Base-by-base conservation (phyloP, 1,284 basidiomycete species). In the Athelia psychrophila region DNA sequence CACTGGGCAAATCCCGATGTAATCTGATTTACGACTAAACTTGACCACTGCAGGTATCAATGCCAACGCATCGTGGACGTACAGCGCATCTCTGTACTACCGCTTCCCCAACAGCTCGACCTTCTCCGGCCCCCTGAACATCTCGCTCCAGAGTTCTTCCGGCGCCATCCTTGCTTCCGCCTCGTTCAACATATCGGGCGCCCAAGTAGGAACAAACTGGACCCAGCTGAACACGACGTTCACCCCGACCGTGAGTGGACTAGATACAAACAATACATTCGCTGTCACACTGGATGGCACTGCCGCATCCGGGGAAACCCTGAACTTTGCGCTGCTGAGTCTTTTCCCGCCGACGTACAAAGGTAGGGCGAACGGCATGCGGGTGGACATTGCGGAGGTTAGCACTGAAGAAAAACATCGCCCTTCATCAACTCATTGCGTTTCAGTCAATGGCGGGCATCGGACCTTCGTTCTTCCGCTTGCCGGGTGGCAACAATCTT, bases 341-440 rank as follows among this genome's bases (percentile, higher is more conserved):
- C 70, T 89, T 50, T 88, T 89, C 67, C 87, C 86, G 3, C 87
- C 86, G 1, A 88, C 86, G 1, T 89, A 81, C 66, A 86, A 84
- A 51, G 67, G 72, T 51, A 72, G 83, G 51, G 55, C 69, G 42
- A 88, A 88, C 61, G 86, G 86, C 0, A 76, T 88, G 72, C 71
- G 86, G 36, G 64, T 77, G 5, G 88, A 91, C 63, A 68, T 90
- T 44, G 84, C 86, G 1, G 71, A 81, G 60, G 81, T 80, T 51
- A 30, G 64, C 53, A 24, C 24, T n/a, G 44, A 20, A 23, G 6
- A 20, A n/a, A n/a, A n/a, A n/a, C n/a, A n/a, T n/a, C n/a, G n/a
- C 50, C 18, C 18, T 13, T 50, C n/a, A n/a, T 5, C 48, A n/a
- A 16, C 54, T 57, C 19, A 51, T 22, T 20, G n/a, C n/a, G 22